Percentiles rank a stretch among this genome's conserved stretches.
These are phyloP conservation scores for Solanum pennellii DNA, from an alignment of 257 asterid genomes.

Conservation along the genomic window DNA sequence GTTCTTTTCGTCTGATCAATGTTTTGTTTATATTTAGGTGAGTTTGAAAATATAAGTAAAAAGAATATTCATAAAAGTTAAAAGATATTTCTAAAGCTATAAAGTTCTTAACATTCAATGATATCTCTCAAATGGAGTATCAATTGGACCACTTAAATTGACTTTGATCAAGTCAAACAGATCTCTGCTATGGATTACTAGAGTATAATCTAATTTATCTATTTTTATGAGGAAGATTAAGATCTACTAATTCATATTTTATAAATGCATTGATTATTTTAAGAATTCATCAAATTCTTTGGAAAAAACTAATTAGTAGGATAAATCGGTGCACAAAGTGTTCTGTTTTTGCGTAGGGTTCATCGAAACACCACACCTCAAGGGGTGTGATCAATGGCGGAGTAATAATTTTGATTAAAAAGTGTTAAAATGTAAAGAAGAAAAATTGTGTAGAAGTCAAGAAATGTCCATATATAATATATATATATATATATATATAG, in stretches of 20 bases:
- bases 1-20: background rate
- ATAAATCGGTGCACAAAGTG: fast-evolving
- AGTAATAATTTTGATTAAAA: background rate
- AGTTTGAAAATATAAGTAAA: background rate
- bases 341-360: background rate
- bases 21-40: background rate
- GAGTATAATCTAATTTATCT: background rate
- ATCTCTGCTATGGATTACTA: background rate
- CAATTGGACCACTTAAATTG: background rate
- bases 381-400: background rate
- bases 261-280: background rate
- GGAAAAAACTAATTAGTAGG: background rate
- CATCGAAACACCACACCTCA: background rate
- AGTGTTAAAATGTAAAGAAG: too few relatives aligned
- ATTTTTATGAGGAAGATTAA: background rate
- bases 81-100: background rate
- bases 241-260: background rate
- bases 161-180: background rate
- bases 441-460: background rate
- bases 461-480: too few relatives aligned
- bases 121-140: background rate
- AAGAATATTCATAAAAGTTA: background rate
- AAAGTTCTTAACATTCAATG: background rate
- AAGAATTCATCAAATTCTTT: background rate
- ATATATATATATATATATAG: too few relatives aligned